Evolutionary conservation across 495 filamentous ascomycete genomes (phyloP), one percentile per base, ranked within the genome.

Genomic region (Penicillium canescens): DNA sequence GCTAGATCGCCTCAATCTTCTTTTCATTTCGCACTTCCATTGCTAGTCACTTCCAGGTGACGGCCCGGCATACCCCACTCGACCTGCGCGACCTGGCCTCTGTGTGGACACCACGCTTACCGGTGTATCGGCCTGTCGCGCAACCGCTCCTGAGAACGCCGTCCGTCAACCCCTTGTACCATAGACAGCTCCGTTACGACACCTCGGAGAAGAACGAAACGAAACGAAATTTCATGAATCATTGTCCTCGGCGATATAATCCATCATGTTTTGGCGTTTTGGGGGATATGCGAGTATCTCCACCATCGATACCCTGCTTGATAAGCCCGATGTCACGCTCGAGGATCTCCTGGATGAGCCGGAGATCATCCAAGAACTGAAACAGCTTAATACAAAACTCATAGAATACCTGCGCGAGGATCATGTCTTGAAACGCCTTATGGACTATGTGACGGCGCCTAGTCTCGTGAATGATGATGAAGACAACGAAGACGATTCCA

Each of bases 221-320:
- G 46, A 55, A 51, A 35, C 49, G 28, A 64, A 61, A 59, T 73
- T 70, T 61, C 69, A 74, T 78, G 76, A 74, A 56, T 71, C 56
- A 61, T 65, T 65, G 62, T 52, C 61, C 60, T 55, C 59, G 59
- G 57, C 69, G 66, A 68, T 68, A 70, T 74, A 78, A 64, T 70
- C 68, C 87, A 91, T 71, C 75, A 97, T 97, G 92, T 97, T 97
- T 72, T 97, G 92, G 92, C 86, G 92, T 72, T 97, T 97, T 77
- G 92, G 95, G 78, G 92, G 92, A 69, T 98, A 98, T 82, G 90
- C 93, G 73, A 96, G 89, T 79, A 86, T 96, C 76, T 96, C 93
- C 63, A 88, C 91, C 60, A 88, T 98, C 71, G 95, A 98, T 73
- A 91, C 85, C 61, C 88, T 98, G 60, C 91, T 99, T 62, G 94